These are phyloP conservation scores for Lodderomyces margitis DNA, from an alignment of 1,139 yeast species.

Conservation along the genomic window DNA sequence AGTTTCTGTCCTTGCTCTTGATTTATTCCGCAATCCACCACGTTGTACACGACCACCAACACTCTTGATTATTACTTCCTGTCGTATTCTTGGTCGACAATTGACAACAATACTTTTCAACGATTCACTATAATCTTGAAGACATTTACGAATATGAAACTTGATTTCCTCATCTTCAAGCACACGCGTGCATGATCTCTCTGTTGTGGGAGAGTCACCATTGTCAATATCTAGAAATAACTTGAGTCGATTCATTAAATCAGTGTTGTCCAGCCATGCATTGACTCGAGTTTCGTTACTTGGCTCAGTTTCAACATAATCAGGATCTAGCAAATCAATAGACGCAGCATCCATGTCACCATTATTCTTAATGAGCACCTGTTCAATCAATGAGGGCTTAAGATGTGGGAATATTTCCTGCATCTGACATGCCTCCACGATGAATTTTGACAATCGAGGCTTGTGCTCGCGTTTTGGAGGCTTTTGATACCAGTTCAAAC, in stretches of 20 bases:
- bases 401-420: slow-evolving; percentile 25
- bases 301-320: not conserved
- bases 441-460: slow-evolving; percentile 6
- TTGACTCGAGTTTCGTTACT: slow-evolving; percentile 1
- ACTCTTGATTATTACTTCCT: slow-evolving; percentile 5
- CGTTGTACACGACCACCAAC: slow-evolving; percentile 28
- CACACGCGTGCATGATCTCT: not conserved
- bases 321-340: slow-evolving; percentile 8
- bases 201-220: not conserved
- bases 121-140: slow-evolving; percentile 22
- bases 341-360: slow-evolving; percentile 19
- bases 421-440: slow-evolving; percentile 10
- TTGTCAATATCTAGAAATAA: slow-evolving; percentile 3
- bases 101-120: slow-evolving; percentile 29
- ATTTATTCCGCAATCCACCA: slow-evolving; percentile 7
- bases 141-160: slow-evolving; percentile 14
- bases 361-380: slow-evolving; percentile 17
- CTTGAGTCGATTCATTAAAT: slow-evolving; percentile 7
- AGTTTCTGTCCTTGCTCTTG: not conserved
- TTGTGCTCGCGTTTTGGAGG: not conserved
- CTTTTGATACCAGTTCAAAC: slow-evolving; percentile 1
- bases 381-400: slow-evolving; percentile 16
- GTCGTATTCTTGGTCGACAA: slow-evolving; percentile 12
- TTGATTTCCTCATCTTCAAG: slow-evolving; percentile 10
- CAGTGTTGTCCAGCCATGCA: slow-evolving; percentile 12